Percentiles rank a stretch among this genome's conserved stretches.
phyloP scores from a whole-genome alignment of 305 asterid genomes.

The Vinca major region DNA sequence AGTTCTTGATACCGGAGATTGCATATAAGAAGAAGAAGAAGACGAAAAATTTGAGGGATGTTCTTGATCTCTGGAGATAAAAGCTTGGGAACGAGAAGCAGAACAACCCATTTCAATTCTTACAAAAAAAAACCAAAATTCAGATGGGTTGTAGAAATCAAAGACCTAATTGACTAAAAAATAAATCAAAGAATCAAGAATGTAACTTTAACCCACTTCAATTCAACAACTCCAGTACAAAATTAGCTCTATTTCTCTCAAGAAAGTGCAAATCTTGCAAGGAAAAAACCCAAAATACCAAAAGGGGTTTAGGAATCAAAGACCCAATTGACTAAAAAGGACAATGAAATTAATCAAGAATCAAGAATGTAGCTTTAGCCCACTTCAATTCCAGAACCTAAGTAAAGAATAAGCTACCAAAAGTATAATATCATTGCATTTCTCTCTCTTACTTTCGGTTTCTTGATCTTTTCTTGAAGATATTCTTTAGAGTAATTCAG shows the following conservation, averaged over 20 bases:
- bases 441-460: neutral
- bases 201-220: neutral
- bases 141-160: neutral
- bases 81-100: constrained; percentile 55
- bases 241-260: constrained; percentile 4
- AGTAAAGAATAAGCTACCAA: neutral
- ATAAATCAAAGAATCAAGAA: constrained; percentile 1
- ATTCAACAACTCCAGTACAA: neutral
- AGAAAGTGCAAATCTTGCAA: neutral
- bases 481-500: neutral
- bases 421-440: constrained; percentile 2
- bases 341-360: constrained; percentile 1
- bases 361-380: constrained; percentile 3
- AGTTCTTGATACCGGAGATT: constrained; percentile 62
- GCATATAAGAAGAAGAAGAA: constrained; percentile 46
- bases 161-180: constrained; percentile 8
- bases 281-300: constrained; percentile 6
- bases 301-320: neutral
- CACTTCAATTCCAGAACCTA: neutral
- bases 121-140: constrained; percentile 7
- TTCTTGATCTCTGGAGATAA: constrained; percentile 39
- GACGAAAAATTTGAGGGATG: constrained; percentile 44
- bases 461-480: neutral
- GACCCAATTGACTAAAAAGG: constrained; percentile 8
- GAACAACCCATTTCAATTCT: constrained; percentile 64